Percentiles rank a stretch among this genome's conserved stretches.
Evolutionary conservation across 768 basidiomycete genomes (phyloP).

Genomic region (Termitomyces sp.): DNA sequence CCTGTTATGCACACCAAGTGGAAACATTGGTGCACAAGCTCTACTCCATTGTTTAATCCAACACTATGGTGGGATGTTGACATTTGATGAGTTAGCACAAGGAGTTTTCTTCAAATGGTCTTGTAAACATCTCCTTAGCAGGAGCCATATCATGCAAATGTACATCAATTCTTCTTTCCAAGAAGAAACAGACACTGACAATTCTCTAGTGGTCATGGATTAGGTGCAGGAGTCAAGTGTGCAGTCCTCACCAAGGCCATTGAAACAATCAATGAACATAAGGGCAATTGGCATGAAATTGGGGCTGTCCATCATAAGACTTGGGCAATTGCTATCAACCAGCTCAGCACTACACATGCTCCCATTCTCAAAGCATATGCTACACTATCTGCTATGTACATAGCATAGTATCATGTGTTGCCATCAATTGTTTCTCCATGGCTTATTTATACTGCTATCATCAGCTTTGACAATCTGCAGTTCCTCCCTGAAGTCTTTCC

Average conservation of each 20-base stretch:
- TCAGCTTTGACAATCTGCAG: background rate
- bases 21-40: background rate
- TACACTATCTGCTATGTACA: background rate
- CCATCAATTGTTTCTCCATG: background rate
- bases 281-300: background rate
- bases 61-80: background rate
- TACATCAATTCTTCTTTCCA: too few relatives aligned
- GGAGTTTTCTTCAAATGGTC: too few relatives aligned
- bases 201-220: background rate
- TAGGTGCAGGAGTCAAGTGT: background rate
- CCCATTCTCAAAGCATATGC: background rate
- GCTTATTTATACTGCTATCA: background rate
- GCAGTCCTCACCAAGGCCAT: background rate
- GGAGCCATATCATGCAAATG: too few relatives aligned
- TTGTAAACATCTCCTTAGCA: too few relatives aligned
- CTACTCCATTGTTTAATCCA: background rate
- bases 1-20: background rate
- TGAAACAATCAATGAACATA: background rate
- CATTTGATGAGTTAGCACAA: too few relatives aligned
- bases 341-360: background rate
- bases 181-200: background rate
- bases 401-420: background rate
- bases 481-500: background rate
- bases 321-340: background rate
- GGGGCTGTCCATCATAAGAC: background rate